A percentile compares a stretch with the other conserved stretches of the same genome.
Evolutionary conservation across 495 filamentous ascomycete genomes (phyloP).

Genomic region (Cetradonia linearis): DNA sequence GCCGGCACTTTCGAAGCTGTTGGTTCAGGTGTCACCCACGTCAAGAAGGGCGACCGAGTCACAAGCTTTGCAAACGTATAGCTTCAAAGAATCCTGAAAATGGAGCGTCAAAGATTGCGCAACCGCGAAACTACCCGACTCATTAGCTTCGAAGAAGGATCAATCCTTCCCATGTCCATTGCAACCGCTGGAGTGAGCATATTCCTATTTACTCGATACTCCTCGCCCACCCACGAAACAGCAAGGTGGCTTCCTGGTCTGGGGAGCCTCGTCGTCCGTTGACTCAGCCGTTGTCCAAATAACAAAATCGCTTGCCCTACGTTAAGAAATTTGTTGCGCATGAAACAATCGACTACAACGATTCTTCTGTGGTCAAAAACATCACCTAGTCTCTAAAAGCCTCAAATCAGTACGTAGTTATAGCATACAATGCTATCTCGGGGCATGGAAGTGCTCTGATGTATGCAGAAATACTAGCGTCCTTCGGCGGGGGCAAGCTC

Average conservation of each 20-base stretch:
- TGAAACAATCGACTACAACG: constrained; percentile 30
- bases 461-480: constrained; percentile 28
- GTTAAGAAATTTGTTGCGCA: constrained; percentile 30
- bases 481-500: constrained; percentile 31
- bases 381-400: constrained; percentile 28
- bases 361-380: constrained; percentile 26
- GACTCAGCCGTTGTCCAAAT: constrained; percentile 33
- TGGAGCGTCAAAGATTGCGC: constrained; percentile 25
- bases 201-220: constrained; percentile 18
- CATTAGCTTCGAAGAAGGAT: constrained; percentile 35
- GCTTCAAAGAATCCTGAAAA: constrained; percentile 23
- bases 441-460: constrained; percentile 14
- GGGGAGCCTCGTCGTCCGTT: constrained; percentile 33
- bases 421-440: constrained; percentile 20
- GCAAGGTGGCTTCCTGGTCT: constrained; percentile 29
- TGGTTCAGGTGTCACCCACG: constrained; percentile 31
- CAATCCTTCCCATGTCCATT: constrained; percentile 34
- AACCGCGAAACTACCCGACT: constrained; percentile 32
- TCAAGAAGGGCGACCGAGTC: constrained; percentile 40
- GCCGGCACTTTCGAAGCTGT: constrained; percentile 37
- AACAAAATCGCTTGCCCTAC: constrained; percentile 30
- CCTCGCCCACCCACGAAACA: constrained; percentile 21
- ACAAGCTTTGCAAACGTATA: constrained; percentile 25
- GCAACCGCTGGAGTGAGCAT: constrained; percentile 24
- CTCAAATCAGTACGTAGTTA: constrained; percentile 9